Evolutionary conservation across 805 yeast genomes (phyloP), one percentile per base, ranked within the genome.

Genomic region (Barnettozyma salicaria): DNA sequence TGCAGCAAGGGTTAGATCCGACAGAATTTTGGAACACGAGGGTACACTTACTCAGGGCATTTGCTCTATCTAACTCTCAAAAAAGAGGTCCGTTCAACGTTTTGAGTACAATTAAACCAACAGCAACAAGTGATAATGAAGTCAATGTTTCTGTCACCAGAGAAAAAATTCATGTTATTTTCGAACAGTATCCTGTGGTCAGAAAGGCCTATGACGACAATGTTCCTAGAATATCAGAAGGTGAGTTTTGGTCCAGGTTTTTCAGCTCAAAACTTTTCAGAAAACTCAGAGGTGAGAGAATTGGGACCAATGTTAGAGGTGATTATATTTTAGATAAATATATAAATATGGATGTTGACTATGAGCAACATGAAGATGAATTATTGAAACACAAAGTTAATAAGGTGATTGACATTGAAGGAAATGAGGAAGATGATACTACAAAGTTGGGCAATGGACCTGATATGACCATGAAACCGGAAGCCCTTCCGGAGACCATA

Each of bases 171-270:
- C 79, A 76, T 39, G 94, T 83, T 45, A 87, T 92, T 17, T 89
- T 92, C 56, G 85, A 80, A 35, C 95, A 90, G 41, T 92, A 90
- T 53, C 98, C 98, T 0, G 76, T 89, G 26, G 94, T 92, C 19
- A 76, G 85, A 42, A 76, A 74, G 44, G 97, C 97, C 0, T 92
- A 84, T 53, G 79, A 76, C 41, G 98, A 92, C 37, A 79, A 79
- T 40, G 98, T 92, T 5, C 98, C 97, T 1, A 79, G 80, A 43
- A 68, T 92, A 36, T 72, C 76, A 32, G 97, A 92, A 56, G 89
- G 90, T 28, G 95, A 84, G 53, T 92, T 92, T 51, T 92, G 98
- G 98, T 86, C 95, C 9, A 67, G 97, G 44, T 92, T 92, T 53
- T 92, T 92, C 68, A 80, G 86, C 51, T 88, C 97, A 1, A 82